Base-by-base conservation (phyloP, 768 basidiomycete genomes). In the Sporobolomyces pararoseus region DNA sequence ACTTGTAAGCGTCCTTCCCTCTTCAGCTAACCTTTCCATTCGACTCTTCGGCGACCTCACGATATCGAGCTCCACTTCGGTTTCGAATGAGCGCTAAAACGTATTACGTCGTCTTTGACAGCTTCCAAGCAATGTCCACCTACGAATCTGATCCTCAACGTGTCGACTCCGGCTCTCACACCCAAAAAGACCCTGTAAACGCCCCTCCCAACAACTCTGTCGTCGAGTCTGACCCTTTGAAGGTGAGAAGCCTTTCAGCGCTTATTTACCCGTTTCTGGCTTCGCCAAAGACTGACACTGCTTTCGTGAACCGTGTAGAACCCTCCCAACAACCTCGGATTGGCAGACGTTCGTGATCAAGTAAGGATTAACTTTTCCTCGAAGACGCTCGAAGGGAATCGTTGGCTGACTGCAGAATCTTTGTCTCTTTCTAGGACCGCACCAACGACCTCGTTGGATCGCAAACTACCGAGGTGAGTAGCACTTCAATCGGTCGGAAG, bases 271-370 rank as follows among this genome's bases (percentile, higher is more conserved):
- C 39, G 39, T 42, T 42, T 42, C 39, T 42, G 10, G 10, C 39
- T 42, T 42, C 39, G 9, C 39, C 39, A 9, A 9, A 9, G 39
- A 42, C 55, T 37, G 5, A 39, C 37, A 31, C n/a, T 13, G 6
- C 46, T 12, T 21, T 47, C 21, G 13, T 47, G 12, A 13, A 14
- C 10, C 21, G 12, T 27, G 10, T 27, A 46, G 58, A 31, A 29
- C 58, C 39, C 58, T 46, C 58, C 58, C 25, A 59, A 59, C 58
- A 59, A 59, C 42, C 42, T 59, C 17, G 58, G 58, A 3, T 42
- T 59, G 3, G 39, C 42, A 4, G 58, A 59, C 29, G 42, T 46
- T 10, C 39, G 58, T 17, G 58, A 59, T 6, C 58, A 58, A 35
- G 52, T 50, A 23, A 9, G 49, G 23, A 50, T 10, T 42, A 17